Evolutionary conservation across 148 eudicot species (phyloP), one percentile per base, ranked within the genome.

Genomic region (Pouteria glomerata): DNA sequence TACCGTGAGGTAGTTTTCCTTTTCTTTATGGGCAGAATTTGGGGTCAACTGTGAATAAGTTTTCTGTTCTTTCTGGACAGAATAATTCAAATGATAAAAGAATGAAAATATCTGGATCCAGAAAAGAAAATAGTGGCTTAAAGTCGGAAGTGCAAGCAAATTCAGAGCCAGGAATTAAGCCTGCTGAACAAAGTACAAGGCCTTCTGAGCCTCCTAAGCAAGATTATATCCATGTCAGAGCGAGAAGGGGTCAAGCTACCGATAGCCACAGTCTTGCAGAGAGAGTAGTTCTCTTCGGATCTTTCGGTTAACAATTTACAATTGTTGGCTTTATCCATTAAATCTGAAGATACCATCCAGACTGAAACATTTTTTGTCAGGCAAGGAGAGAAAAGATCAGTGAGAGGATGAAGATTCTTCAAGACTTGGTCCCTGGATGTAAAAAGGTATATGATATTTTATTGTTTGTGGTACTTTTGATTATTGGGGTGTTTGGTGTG

Each of bases 181-280:
- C 84, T 50, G 55, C 76, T 65, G 87, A 84, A 45, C 85, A 83
- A 73, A 82, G 68, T 26, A 69, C 59, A 57, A 80, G 74, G 77
- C 66, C 81, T 31, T 48, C 68, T 7, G 94, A 90, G 44, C 92
- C 92, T 35, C 88, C 77, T 27, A 93, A 93, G 76, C 76, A 73
- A n/a, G n/a, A n/a, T n/a, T n/a, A n/a, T n/a, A n/a, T n/a, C n/a
- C n/a, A n/a, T n/a, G n/a, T n/a, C n/a, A 80, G 98, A 81, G 94
- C 98, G 56, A 84, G 98, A 80, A 87, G 96, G 72, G 98, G 96
- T 65, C 96, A 93, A 88, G 98, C 98, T 64, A 93, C 98, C 23
- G 98, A 93, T 83, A 93, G 94, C 82, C 96, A 90, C n/a, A n/a
- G n/a, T n/a, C n/a, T n/a, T n/a, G n/a, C n/a, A n/a, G n/a, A n/a